Conservation (phyloP, 1,139 yeast species). For the Debaryomyces singareniensis region DNA sequence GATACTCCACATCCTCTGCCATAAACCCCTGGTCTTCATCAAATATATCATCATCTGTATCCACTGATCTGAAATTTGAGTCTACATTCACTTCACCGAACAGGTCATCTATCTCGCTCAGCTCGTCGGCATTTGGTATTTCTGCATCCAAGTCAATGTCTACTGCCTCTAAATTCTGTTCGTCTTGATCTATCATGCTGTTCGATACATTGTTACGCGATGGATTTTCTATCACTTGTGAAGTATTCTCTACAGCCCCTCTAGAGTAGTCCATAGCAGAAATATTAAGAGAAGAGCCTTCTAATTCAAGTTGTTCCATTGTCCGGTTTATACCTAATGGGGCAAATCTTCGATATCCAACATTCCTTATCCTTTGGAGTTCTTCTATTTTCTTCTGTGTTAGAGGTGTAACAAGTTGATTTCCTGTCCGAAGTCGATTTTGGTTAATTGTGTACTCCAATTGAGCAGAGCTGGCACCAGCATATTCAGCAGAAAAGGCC, state of each 20-base stretch:
- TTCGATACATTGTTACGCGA: background rate
- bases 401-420: conserved; percentile 19
- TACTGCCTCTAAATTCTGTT: conserved; percentile 6
- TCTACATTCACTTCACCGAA: conserved; percentile 5
- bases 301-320: conserved; percentile 40
- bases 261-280: conserved; percentile 9
- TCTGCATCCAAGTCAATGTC: conserved; percentile 43
- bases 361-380: conserved; percentile 34
- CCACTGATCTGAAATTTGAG: conserved; percentile 1
- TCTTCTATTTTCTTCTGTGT: conserved; percentile 33
- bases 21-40: conserved; percentile 40
- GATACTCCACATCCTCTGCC: conserved; percentile 57
- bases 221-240: conserved; percentile 2
- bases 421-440: conserved; percentile 7
- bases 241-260: conserved; percentile 10
- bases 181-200: conserved; percentile 1
- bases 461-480: conserved; percentile 37
- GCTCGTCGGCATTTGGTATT: conserved; percentile 35
- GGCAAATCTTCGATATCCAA: conserved; percentile 44
- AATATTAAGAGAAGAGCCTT: conserved; percentile 11
- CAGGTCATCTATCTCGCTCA: conserved; percentile 6
- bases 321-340: conserved; percentile 56
- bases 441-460: conserved; percentile 25
- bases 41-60: conserved; percentile 12
- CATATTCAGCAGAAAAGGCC: conserved; percentile 46